These are phyloP conservation scores for Mycocentrospora acerina DNA, from an alignment of 2,329 filamentous ascomycete species.

Conservation along the genomic window DNA sequence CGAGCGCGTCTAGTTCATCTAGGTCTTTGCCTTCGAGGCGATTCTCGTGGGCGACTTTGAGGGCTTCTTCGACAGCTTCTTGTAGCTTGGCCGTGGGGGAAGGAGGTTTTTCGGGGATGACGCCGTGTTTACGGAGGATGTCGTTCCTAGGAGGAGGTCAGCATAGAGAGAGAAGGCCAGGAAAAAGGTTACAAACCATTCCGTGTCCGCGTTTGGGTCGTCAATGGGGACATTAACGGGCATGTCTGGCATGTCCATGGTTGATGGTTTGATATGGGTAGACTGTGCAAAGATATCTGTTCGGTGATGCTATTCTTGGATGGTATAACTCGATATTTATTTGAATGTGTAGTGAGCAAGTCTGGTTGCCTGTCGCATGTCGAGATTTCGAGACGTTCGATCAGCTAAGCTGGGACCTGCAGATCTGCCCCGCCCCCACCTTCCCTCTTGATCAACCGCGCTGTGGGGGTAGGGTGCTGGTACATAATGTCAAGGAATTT, in stretches of 20 bases:
- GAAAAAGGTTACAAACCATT: slow-evolving; percentile 71
- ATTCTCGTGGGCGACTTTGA: slow-evolving; percentile 84
- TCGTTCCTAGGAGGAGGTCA: slow-evolving; percentile 74
- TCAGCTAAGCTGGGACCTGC: slow-evolving; percentile 16
- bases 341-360: slow-evolving; percentile 3
- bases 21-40: slow-evolving; percentile 90
- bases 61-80: slow-evolving; percentile 84
- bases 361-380: slow-evolving; percentile 13
- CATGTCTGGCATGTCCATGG: slow-evolving; percentile 52
- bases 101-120: slow-evolving; percentile 97
- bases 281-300: neutral
- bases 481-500: no score
- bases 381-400: slow-evolving; percentile 14
- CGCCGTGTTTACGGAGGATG: slow-evolving; percentile 91
- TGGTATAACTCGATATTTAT: neutral
- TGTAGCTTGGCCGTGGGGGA: slow-evolving; percentile 95
- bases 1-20: slow-evolving; percentile 88
- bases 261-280: slow-evolving; percentile 5
- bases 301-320: slow-evolving; percentile 32
- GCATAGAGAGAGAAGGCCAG: neutral
- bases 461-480: slow-evolving; percentile 8
- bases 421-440: slow-evolving; percentile 27
- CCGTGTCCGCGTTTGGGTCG: slow-evolving; percentile 94
- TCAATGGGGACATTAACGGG: slow-evolving; percentile 81
- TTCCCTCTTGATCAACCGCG: slow-evolving; percentile 6